Base-by-base conservation (phyloP, 1,139 yeast species). In the Candida tunisiensis region DNA sequence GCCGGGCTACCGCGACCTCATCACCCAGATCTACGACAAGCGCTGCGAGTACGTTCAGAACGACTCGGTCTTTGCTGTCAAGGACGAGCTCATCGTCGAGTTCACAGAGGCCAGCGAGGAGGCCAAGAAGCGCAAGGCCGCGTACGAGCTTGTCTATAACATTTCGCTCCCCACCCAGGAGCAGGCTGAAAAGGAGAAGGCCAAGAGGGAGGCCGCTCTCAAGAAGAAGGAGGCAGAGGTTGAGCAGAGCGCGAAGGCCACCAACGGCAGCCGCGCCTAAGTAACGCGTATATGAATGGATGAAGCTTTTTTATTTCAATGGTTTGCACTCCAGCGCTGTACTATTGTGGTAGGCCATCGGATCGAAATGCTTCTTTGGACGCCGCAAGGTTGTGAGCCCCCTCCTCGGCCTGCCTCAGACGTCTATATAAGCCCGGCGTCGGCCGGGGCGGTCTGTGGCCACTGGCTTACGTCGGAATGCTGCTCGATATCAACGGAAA, bases 31-130 rank as follows among this genome's bases (percentile, higher is more conserved):
- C 21, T 49, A 48, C 28, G 45, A 47, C 28, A 25, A 45, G 13
- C 38, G 38, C 17, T 46, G 49, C 28, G 39, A 41, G 11, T 47
- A 47, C 28, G 39, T 42, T 18, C 33, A 38, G 24, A 46, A 49
- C 27, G 53, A 49, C 31, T 34, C 51, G 10, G 55, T 49, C 9
- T 49, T 50, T 37, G 55, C 53, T 7, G 56, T 51, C 28, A 51
- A 51, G 37, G 45, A 43, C 11, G 51, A 48, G 27, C 42, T 49
- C 24, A 35, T 51, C 27, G 47, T 51, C 25, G 40, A 44, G 19
- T 47, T 51, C 33, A 31, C 31, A 20, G 16, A 21, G 3, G 38
- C 32, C 5, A 16, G 27, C 12, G 23, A 11, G 7, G 31, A 25
- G 16, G 30, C 16, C 23, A 27, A 31, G 28, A 26, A 30, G 16